Percentiles rank a stretch among this genome's conserved stretches.
phyloP scores from a whole-genome alignment of 495 filamentous ascomycete species.

The Penicillium canariense region DNA sequence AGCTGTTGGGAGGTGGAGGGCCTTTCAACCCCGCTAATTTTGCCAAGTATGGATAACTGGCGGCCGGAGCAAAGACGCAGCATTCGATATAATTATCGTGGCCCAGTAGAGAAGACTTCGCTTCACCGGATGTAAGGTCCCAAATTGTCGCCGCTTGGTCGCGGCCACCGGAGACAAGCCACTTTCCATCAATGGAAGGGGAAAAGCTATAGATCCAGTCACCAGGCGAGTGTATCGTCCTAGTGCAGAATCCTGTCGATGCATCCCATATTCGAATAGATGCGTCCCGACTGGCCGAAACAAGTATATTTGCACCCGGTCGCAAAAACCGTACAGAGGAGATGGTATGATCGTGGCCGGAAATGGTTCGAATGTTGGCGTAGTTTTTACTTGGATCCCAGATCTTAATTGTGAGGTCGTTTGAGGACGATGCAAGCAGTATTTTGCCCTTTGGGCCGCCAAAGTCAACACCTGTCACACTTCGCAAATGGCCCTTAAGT shows the following conservation, averaged over 20 bases:
- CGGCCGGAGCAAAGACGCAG: constrained; percentile 77
- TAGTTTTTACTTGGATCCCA: constrained; percentile 96
- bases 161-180: constrained; percentile 74
- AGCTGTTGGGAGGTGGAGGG: constrained; percentile 57
- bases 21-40: constrained; percentile 67
- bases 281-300: constrained; percentile 58
- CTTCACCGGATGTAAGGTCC: constrained; percentile 64
- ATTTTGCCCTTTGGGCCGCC: constrained; percentile 84
- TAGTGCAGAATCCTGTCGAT: constrained; percentile 5
- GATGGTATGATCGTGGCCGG: constrained; percentile 90
- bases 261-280: constrained; percentile 16
- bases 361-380: constrained; percentile 90
- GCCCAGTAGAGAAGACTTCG: constrained; percentile 72
- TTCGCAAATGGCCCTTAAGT: constrained; percentile 89
- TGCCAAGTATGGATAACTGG: constrained; percentile 71
- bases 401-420: constrained; percentile 90
- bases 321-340: constrained; percentile 85
- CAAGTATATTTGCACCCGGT: constrained; percentile 72
- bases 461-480: constrained; percentile 86
- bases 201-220: constrained; percentile 82
- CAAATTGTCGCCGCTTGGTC: constrained; percentile 78
- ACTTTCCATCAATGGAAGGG: constrained; percentile 79
- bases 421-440: constrained; percentile 85
- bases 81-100: constrained; percentile 88
- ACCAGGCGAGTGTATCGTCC: background rate